These are phyloP conservation scores for Saururus chinensis DNA, from an alignment of 164 flowering plant species.

Conservation along the genomic window DNA sequence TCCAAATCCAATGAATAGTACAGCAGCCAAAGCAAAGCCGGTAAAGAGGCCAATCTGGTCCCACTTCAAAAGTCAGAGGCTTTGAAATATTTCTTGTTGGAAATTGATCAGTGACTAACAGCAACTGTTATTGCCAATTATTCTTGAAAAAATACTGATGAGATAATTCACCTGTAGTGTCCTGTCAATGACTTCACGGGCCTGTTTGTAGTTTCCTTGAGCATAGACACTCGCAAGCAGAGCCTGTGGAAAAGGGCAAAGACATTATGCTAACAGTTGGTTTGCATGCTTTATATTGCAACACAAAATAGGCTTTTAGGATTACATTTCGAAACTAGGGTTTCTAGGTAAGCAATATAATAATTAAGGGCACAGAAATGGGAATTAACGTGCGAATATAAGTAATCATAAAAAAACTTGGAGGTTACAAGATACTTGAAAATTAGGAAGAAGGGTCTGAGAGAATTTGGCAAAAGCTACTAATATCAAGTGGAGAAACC, in stretches of 20 bases:
- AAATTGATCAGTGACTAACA: background rate
- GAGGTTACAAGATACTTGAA: background rate
- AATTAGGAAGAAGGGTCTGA: background rate
- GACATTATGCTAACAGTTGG: background rate
- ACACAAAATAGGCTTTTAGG: background rate
- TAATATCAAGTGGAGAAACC: no score
- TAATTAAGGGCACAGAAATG: background rate
- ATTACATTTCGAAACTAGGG: background rate
- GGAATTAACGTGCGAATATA: background rate
- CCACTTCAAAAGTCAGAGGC: constrained; percentile 1
- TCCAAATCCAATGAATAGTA: constrained; percentile 65
- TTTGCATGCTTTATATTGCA: background rate
- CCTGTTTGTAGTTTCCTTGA: constrained; percentile 51
- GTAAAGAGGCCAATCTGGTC: constrained; percentile 61
- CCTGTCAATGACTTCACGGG: constrained; percentile 52
- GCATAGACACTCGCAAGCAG: constrained; percentile 72
- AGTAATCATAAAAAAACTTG: background rate
- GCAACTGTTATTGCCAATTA: background rate
- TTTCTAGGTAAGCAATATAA: background rate
- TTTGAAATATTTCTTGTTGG: background rate
- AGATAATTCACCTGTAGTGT: constrained; percentile 46
- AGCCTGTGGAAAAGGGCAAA: constrained; percentile 34
- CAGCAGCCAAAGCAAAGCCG: constrained; percentile 48
- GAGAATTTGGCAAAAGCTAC: no score
- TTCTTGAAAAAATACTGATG: background rate